Conservation (phyloP, 805 yeast genomes). For the Hanseniaspora pseudoguilliermondii region DNA sequence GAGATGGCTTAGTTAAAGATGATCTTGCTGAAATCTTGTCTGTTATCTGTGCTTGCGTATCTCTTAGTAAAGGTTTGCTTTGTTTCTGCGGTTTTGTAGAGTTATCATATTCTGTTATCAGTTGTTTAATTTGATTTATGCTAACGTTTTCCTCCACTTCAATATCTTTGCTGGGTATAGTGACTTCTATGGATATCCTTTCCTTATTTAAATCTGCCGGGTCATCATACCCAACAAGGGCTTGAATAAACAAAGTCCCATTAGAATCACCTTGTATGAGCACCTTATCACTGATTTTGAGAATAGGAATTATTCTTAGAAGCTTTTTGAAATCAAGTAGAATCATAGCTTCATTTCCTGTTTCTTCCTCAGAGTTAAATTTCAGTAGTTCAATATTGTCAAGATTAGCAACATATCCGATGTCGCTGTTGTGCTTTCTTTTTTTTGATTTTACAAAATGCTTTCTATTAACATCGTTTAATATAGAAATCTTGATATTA, state of each 20-base stretch:
- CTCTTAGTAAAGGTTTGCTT: background rate
- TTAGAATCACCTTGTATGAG: conserved; percentile 5
- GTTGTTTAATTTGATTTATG: background rate
- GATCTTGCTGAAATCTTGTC: background rate
- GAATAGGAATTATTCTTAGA: conserved; percentile 1
- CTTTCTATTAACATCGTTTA: conserved; percentile 4
- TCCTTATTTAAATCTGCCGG: background rate
- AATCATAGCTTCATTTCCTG: conserved; percentile 4
- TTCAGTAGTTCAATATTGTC: conserved; percentile 10
- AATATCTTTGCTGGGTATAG: conserved; percentile 11
- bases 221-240: conserved; percentile 1
- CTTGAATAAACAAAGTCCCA: conserved; percentile 10
- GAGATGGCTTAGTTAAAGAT: background rate
- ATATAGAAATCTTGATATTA: conserved; percentile 8
- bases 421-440: background rate
- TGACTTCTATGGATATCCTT: conserved; percentile 11
- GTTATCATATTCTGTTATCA: conserved; percentile 6
- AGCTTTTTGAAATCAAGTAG: conserved; percentile 10
- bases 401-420: background rate
- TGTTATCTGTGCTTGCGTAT: background rate
- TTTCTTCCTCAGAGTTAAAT: background rate
- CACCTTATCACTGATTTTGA: conserved; percentile 11
- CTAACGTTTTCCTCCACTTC: conserved; percentile 9
- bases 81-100: background rate
- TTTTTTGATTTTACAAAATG: background rate